Evolutionary conservation across 192 early-diverging fungal species (phyloP).

Genomic region (Rhizophagus prolifer): DNA sequence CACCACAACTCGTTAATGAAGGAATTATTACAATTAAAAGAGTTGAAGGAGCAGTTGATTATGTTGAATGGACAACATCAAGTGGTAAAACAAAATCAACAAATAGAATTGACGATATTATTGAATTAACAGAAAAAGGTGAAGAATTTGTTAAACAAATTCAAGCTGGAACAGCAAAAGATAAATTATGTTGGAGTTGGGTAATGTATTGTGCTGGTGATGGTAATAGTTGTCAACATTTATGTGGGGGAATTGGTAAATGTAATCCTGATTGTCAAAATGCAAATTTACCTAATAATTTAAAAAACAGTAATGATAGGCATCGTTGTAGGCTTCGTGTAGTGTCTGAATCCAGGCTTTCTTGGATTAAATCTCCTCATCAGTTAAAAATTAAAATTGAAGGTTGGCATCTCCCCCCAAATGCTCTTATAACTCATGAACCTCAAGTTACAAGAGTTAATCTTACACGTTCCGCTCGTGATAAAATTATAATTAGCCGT

Average conservation of each 20-base stretch:
- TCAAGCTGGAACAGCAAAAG: background rate
- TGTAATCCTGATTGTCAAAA: constrained; percentile 19
- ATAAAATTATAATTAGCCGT: constrained; percentile 26
- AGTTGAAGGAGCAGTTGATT: constrained; percentile 11
- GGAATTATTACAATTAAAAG: constrained; percentile 6
- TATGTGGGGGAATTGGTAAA: constrained; percentile 19
- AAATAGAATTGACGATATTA: constrained; percentile 19
- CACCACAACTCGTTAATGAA: background rate
- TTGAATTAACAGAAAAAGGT: constrained; percentile 20
- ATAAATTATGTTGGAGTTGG: constrained; percentile 23
- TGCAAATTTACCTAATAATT: constrained; percentile 11
- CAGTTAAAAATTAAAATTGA: constrained; percentile 19
- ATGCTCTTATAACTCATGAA: background rate
- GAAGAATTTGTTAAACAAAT: constrained; percentile 6
- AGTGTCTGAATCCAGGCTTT: background rate
- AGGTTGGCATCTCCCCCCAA: constrained; percentile 8
- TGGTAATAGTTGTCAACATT: constrained; percentile 22
- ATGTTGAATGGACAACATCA: constrained; percentile 17
- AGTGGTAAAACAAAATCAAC: constrained; percentile 20
- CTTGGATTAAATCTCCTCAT: constrained; percentile 16
- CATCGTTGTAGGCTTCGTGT: constrained; percentile 22
- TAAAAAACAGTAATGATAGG: constrained; percentile 22
- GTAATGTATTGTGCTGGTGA: constrained; percentile 20
- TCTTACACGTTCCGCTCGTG: constrained; percentile 2
- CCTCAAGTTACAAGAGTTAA: constrained; percentile 9